These are phyloP conservation scores for Vicia faba DNA, from an alignment of 306 rosid genomes.

Conservation along the genomic window DNA sequence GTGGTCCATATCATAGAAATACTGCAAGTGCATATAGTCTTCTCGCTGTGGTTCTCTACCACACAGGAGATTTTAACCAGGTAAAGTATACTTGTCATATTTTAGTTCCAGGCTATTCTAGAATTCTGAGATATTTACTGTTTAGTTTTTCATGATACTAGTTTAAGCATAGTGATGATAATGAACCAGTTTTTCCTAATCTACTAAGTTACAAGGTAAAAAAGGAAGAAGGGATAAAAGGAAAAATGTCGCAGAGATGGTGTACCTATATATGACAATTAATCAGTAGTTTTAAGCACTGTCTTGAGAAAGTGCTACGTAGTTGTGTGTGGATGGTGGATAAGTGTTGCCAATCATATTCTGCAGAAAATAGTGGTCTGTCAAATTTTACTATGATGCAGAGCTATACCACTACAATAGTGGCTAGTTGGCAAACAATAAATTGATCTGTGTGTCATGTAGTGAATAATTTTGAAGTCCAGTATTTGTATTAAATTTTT, in stretches of 20 bases:
- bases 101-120: constrained; percentile 27
- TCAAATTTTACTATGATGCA: not conserved
- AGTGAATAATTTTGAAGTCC: not conserved
- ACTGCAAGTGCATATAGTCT: constrained; percentile 98
- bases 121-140: constrained; percentile 4
- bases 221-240: not conserved
- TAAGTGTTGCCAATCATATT: not conserved
- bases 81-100: constrained; percentile 39
- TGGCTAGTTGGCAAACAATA: not conserved
- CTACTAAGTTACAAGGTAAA: not conserved
- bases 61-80: constrained; percentile 98
- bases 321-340: not conserved
- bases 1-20: constrained; percentile 94
- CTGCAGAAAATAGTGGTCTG: not conserved
- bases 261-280: not conserved
- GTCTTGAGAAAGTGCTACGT: not conserved
- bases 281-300: no score
- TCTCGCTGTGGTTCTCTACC: constrained; percentile 96
- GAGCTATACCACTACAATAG: not conserved
- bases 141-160: constrained; percentile 1
- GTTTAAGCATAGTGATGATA: not conserved
- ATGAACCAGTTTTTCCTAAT: not conserved
- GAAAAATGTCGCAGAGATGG: no score
- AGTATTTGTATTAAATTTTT: not conserved
- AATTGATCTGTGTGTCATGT: not conserved